Evolutionary conservation across 1,284 basidiomycete species (phyloP).

Genomic region (Austroboletus niveus): DNA sequence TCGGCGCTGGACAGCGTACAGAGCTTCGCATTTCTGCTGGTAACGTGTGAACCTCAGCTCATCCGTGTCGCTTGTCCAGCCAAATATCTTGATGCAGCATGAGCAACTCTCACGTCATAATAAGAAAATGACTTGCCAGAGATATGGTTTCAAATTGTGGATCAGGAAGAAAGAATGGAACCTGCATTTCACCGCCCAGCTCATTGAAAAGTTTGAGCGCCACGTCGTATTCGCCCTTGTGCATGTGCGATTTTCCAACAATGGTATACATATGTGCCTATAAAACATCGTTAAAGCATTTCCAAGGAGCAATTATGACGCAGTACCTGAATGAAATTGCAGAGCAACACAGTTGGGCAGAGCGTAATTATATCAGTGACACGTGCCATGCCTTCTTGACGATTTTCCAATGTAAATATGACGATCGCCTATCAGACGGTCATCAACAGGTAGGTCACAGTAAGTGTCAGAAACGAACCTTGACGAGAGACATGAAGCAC

Average conservation of each 20-base stretch:
- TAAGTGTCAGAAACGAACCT: background rate
- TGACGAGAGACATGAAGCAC: background rate
- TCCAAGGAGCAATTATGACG: background rate
- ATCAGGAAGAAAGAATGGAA: background rate
- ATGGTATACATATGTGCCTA: background rate
- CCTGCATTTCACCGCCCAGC: background rate
- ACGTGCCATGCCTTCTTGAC: background rate
- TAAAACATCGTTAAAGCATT: background rate
- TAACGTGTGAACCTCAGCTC: background rate
- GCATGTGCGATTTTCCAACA: background rate
- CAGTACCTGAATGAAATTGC: background rate
- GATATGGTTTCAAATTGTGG: background rate
- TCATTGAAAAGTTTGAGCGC: background rate
- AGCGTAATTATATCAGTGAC: background rate
- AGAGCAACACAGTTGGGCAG: background rate
- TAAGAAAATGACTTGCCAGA: background rate
- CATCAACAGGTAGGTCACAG: background rate
- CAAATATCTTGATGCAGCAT: background rate
- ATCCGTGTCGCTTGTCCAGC: background rate
- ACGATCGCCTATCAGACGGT: background rate
- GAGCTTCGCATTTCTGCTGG: background rate
- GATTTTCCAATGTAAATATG: background rate
- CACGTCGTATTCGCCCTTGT: background rate
- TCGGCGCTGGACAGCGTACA: background rate
- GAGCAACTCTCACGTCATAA: background rate